These are phyloP conservation scores for Davidsoniella neocaledoniae DNA, from an alignment of 2,329 filamentous ascomycete genomes.

Conservation along the genomic window DNA sequence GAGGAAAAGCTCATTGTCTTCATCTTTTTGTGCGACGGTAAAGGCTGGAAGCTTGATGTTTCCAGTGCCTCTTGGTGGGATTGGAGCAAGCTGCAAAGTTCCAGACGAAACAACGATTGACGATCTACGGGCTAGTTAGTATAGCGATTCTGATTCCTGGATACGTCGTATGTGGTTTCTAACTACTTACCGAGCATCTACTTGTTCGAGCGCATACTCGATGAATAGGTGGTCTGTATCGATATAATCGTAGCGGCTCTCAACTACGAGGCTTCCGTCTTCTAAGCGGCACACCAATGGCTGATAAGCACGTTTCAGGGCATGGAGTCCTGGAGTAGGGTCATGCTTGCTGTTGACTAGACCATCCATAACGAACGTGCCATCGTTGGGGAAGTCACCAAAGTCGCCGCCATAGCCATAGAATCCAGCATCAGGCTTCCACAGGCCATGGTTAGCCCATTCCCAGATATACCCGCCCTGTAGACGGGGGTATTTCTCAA, in stretches of 20 bases:
- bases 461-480: slow-evolving; percentile 54
- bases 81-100: no score
- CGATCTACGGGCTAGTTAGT: slow-evolving; percentile 13
- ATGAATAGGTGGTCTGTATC: slow-evolving; percentile 29
- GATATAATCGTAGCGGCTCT: slow-evolving; percentile 39
- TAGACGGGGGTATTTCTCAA: slow-evolving; percentile 31
- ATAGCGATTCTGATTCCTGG: no score
- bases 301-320: slow-evolving; percentile 42
- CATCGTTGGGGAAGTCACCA: slow-evolving; percentile 41
- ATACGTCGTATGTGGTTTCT: slow-evolving; percentile 16
- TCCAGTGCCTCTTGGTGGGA: no score
- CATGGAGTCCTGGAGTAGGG: slow-evolving; percentile 32
- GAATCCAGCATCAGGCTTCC: slow-evolving; percentile 29
- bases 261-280: slow-evolving; percentile 26
- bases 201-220: slow-evolving; percentile 17
- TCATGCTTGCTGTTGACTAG: slow-evolving; percentile 32
- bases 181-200: slow-evolving; percentile 15
- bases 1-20: slow-evolving; percentile 16
- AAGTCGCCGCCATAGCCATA: slow-evolving; percentile 44
- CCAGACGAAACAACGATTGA: no score
- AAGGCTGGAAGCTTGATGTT: no score
- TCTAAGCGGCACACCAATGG: slow-evolving; percentile 36
- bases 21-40: no score
- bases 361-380: slow-evolving; percentile 42
- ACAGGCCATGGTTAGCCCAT: slow-evolving; percentile 41